These are phyloP conservation scores for Eucommia ulmoides DNA, from an alignment of 257 asterid species.

Conservation along the genomic window DNA sequence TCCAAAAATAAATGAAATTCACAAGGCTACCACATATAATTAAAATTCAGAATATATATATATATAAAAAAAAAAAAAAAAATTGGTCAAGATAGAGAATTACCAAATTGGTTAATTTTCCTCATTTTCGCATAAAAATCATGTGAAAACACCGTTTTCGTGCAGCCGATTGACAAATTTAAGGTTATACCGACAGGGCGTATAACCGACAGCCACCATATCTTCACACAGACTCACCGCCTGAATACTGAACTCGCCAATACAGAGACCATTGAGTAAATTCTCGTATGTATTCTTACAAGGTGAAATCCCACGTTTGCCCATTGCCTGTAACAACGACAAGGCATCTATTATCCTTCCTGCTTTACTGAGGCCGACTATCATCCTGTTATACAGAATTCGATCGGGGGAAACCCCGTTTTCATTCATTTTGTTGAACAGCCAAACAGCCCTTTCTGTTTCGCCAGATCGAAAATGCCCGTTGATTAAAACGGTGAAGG, in stretches of 20 bases:
- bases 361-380: constrained; percentile 36
- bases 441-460: constrained; percentile 26
- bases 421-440: constrained; percentile 45
- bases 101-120: no score
- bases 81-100: no score
- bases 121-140: no score
- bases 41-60: no score
- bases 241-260: constrained; percentile 15
- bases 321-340: constrained; percentile 33
- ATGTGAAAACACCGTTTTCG: not conserved
- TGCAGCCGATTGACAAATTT: not conserved
- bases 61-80: no score
- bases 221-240: constrained; percentile 43
- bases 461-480: constrained; percentile 38
- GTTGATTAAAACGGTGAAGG: constrained; percentile 44
- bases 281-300: constrained; percentile 38
- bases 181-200: constrained; percentile 33
- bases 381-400: constrained; percentile 29
- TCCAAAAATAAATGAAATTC: no score
- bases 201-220: constrained; percentile 30
- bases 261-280: constrained; percentile 33
- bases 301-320: constrained; percentile 41
- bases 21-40: no score
- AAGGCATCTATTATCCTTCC: constrained; percentile 42
- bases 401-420: constrained; percentile 31